Evolutionary conservation across 345 rosid species (phyloP).

Genomic region (Aegle marmelos): DNA sequence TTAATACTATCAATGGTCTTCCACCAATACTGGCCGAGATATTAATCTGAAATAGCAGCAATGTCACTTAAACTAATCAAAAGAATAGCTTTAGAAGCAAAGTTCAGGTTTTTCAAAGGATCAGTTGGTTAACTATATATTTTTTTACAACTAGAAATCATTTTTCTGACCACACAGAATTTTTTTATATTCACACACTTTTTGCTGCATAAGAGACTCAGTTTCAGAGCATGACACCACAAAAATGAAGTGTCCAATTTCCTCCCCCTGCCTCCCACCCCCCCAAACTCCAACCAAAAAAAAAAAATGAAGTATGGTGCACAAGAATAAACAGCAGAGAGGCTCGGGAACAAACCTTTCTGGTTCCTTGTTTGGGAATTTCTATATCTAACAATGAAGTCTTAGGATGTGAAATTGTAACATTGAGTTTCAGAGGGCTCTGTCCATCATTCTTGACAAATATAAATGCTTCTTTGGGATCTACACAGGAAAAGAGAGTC

Average conservation of each 20-base stretch:
- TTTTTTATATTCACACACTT: not conserved
- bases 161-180: not conserved
- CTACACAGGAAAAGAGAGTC: conserved; percentile 19
- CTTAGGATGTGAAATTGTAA: conserved; percentile 15
- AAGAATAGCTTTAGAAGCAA: not conserved
- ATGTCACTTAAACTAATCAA: not conserved
- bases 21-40: conserved; percentile 20
- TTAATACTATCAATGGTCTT: conserved; percentile 21
- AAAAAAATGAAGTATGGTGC: not conserved
- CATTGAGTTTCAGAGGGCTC: conserved; percentile 14
- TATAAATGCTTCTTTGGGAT: conserved; percentile 24
- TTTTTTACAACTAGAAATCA: not conserved
- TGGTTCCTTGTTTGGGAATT: conserved; percentile 14
- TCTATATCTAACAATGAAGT: not conserved
- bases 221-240: not conserved
- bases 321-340: not conserved
- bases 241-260: not conserved
- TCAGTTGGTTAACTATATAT: not conserved
- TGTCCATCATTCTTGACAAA: conserved; percentile 38
- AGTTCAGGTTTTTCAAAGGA: conserved; percentile 1
- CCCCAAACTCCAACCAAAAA: not conserved
- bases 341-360: conserved; percentile 25
- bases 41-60: conserved; percentile 23
- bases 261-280: too few species aligned
- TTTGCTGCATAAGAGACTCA: not conserved